Base-by-base conservation (phyloP, 129 eudicot genomes). In the Logfia minima region DNA sequence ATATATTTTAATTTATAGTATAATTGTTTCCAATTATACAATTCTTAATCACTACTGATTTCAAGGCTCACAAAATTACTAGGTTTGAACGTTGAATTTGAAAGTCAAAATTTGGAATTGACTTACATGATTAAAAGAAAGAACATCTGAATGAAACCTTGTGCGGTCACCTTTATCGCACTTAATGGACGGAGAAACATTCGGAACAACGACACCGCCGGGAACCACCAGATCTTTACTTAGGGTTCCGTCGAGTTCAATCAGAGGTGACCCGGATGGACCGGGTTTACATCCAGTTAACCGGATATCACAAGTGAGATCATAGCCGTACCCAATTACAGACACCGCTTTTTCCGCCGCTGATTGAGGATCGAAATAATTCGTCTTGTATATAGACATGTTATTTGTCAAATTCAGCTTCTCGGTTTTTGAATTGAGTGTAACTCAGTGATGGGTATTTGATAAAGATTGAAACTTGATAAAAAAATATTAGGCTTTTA, bases 91-190 rank as follows among this genome's bases (percentile, higher is more conserved):
- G 60, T 71, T 52, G 64, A 72, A 35, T 21, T 58, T 0, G 11
- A 56, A 73, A 56, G 53, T 34, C 77, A 73, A 73, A 45, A 65
- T 22, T 3, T 16, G 59, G 16, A 66, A 32, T 53, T 56, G 68
- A 71, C 74, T 80, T 31, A 94, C 98, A 84, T 89, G 91, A 75
- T 75, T 87, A 80, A 94, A 94, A 4, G 96, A 71, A 41, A 94
- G 93, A 48, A 89, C 88, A 74, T 94, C 98, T 67, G 98, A 91
- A 76, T 87, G 89, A 53, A 94, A 91, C 85, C 98, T 81, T 21
- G 92, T 94, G 43, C 98, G 96, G 72, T 94, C 98, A n/a, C 97
- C 98, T 88, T 91, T 94, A 75, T 89, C 98, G 73, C 96, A 91
- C 87, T 86, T 90, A 53, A 91, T 94, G 69, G 92, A 72, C 68